A percentile compares a stretch with the other conserved stretches of the same genome.
Conservation (phyloP, 2,329 filamentous ascomycete species). For the Coniochaeta prunicola region DNA sequence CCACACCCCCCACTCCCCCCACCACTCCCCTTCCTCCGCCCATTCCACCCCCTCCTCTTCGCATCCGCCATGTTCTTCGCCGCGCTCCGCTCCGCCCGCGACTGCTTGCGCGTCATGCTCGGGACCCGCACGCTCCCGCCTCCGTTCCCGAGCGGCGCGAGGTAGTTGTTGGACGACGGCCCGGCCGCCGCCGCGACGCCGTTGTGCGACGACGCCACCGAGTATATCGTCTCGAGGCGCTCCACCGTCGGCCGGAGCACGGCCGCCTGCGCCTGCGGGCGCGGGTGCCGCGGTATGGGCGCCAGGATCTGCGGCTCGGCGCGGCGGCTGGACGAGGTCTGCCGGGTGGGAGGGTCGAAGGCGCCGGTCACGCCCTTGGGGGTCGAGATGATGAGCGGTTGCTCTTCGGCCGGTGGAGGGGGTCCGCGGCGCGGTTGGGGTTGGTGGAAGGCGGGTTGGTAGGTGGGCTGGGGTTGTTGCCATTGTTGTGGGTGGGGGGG, state of each 20-base stretch:
- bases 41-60: constrained; percentile 48
- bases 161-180: constrained; percentile 1
- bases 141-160: constrained; percentile 25
- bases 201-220: constrained; percentile 19
- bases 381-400: constrained; percentile 55
- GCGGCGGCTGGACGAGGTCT: constrained; percentile 20
- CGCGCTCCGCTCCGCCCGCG: constrained; percentile 52
- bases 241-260: constrained; percentile 39
- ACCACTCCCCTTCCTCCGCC: constrained; percentile 30
- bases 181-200: constrained; percentile 11
- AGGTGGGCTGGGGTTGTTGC: not conserved
- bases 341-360: constrained; percentile 36
- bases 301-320: constrained; percentile 42
- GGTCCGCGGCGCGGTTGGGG: constrained; percentile 13
- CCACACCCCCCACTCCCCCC: constrained; percentile 17
- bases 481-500: constrained; percentile 7
- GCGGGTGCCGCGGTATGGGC: constrained; percentile 45
- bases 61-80: constrained; percentile 57
- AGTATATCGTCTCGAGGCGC: constrained; percentile 49
- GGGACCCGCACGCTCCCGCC: constrained; percentile 28
- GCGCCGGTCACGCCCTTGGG: constrained; percentile 47
- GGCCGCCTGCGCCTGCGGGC: constrained; percentile 23
- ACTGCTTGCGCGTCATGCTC: constrained; percentile 39
- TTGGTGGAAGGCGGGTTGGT: constrained; percentile 3
- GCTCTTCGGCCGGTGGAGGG: constrained; percentile 30